Evolutionary conservation across 1,284 basidiomycete species (phyloP), one percentile per base, ranked within the genome.

Genomic region (Moesziomyces sp.): DNA sequence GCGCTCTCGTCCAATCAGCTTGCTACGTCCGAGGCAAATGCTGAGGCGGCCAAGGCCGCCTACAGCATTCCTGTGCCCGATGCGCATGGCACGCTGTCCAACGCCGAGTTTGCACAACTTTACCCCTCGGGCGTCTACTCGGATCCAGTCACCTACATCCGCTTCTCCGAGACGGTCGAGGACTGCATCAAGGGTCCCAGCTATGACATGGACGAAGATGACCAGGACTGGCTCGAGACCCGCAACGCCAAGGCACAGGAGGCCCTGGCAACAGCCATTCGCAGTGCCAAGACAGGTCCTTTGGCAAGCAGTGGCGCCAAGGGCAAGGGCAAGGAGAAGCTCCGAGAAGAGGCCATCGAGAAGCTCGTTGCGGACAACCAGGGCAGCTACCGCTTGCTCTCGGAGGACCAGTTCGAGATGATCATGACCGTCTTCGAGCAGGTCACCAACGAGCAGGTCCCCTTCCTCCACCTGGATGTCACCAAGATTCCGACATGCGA

Each of bases 191-290:
- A 61, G 21, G 87, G 87, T 4, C 93, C 91, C 82, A 89, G 90
- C 5, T 98, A 99, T 84, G 92, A 90, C 77, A 92, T 98, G 91
- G 97, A 99, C 81, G 97, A 99, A 84, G 91, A 93, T 42, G 97
- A 99, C 86, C 90, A 92, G 77, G 91, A 92, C 60, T 99, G 96
- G 95, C 88, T 99, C 42, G 90, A 92, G 70, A 91, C 90, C 84
- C 93, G 93, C 83, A 98, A 98, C 78, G 91, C 92, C 76, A 90
- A 92, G 73, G 92, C 92, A 2, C 89, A 92, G 50, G 92, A 93
- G 19, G 93, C 94, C 82, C 91, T 93, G 16, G 91, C 91, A 2
- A 91, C 91, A 64, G 88, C 89, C 0, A 90, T 92, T 76, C 89
- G 91, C 45, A 91, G 89, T 76, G 87, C 90, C 24, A 93, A 92